Evolutionary conservation across 2,329 filamentous ascomycete genomes (phyloP).

Genomic region (Epichloe elymi): DNA sequence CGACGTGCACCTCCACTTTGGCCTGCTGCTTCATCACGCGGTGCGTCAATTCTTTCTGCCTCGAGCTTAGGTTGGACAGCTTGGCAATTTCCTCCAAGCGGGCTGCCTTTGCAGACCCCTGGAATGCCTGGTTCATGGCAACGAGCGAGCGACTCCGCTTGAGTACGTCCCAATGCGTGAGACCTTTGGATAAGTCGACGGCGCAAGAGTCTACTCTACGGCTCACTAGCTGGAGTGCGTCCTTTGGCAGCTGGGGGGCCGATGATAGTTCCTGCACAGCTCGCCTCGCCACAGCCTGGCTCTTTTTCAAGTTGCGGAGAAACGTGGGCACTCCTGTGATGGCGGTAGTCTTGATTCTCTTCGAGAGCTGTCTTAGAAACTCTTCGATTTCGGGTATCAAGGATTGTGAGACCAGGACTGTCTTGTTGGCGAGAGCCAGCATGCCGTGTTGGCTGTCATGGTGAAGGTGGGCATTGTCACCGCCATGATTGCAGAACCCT

Average conservation of each 20-base stretch:
- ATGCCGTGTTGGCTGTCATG: not conserved
- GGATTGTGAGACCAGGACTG: constrained; percentile 4
- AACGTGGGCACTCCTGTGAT: constrained; percentile 12
- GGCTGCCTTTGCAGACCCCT: constrained; percentile 16
- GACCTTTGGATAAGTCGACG: constrained; percentile 11
- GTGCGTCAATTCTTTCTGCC: constrained; percentile 18
- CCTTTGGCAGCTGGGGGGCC: constrained; percentile 3
- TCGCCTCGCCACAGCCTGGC: constrained; percentile 7
- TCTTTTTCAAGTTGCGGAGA: constrained; percentile 9
- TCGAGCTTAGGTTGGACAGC: constrained; percentile 8
- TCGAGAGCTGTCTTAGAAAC: constrained; percentile 6
- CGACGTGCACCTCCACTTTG: constrained; percentile 22
- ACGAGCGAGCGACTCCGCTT: constrained; percentile 19
- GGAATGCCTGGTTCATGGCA: constrained; percentile 20
- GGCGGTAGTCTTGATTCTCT: constrained; percentile 4
- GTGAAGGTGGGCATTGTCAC: not conserved
- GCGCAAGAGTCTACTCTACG: constrained; percentile 13
- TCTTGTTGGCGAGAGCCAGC: constrained; percentile 5
- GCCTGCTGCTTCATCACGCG: constrained; percentile 20
- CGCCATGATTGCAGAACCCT: not conserved
- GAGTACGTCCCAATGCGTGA: constrained; percentile 19
- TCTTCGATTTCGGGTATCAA: constrained; percentile 10
- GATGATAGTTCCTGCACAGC: constrained; percentile 6
- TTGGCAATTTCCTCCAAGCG: constrained; percentile 13
- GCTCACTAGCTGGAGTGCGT: constrained; percentile 6